Evolutionary conservation across 2,329 filamentous ascomycete species (phyloP), one percentile per base, ranked within the genome.

Genomic region (Thelonectria blattea): DNA sequence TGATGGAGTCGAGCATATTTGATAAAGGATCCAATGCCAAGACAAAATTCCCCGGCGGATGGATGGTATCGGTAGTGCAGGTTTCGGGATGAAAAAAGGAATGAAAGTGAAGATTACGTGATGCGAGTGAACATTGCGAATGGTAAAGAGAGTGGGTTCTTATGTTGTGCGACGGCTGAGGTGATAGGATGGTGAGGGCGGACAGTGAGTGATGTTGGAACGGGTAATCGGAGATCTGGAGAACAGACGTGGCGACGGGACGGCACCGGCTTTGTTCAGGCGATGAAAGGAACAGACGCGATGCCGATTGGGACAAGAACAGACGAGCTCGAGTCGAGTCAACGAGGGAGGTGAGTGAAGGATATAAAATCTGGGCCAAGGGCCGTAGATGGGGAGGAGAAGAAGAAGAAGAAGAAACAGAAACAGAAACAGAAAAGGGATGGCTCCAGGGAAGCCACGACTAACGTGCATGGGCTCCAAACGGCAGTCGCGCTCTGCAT

Each of bases 1-100:
- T 69, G 43, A 67, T 46, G 15, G 60, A 64, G 14, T 55, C 58
- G 18, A 67, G 42, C 70, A 72, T 72, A n/a, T 32, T 30, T 30
- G 27, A 9, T 65, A 17, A 18, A 20, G 48, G 27, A 43, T 47
- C 41, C 47, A 30, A 56, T 27, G 52, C 48, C 46, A 58, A 48
- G 46, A 32, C 22, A 27, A n/a, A 46, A 22, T 58, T 65, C 62
- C 60, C 63, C 34, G 34, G 34, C 15, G 12, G 4, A 5, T 12
- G 12, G 6, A 15, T 14, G 6, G 34, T 24, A 24, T 24, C 22
- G 22, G 22, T 37, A 15, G 11, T 15, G 15, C 34, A 37, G 34
- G 34, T 7, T 37, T 37, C 15, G 34, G 47, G 15, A 34, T 27
- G 52, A 39, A 50, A 52, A 49, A 53, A 48, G 39, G 22, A 47